Evolutionary conservation across 352 stramenopile genomes (phyloP).

Genomic region (Pythium sukuiense): DNA sequence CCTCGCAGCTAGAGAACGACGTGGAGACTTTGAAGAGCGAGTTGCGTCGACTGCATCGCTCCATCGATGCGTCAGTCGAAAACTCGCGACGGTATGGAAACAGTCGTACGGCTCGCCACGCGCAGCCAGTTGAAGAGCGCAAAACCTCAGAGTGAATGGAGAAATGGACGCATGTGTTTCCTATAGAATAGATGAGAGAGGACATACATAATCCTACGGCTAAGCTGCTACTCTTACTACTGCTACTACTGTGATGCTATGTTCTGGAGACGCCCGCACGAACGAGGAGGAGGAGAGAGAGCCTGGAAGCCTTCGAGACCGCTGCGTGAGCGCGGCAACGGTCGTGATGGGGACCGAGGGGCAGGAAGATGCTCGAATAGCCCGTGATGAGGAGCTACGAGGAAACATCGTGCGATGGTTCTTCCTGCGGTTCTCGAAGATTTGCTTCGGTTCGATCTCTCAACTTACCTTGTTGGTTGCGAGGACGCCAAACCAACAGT

Average conservation of each 20-base stretch:
- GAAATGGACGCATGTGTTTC: slow-evolving; percentile 5
- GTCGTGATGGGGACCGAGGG: slow-evolving; percentile 26
- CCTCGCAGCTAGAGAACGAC: slow-evolving; percentile 23
- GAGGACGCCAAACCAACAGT: background rate
- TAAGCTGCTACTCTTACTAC: background rate
- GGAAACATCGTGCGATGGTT: background rate
- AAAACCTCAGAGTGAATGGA: background rate
- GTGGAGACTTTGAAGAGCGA: slow-evolving; percentile 23
- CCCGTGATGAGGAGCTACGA: slow-evolving; percentile 27
- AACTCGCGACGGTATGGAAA: background rate
- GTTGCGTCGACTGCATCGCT: slow-evolving; percentile 24
- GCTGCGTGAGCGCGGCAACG: background rate
- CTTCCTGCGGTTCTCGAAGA: background rate
- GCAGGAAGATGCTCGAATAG: background rate
- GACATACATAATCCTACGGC: slow-evolving; percentile 2
- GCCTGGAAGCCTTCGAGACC: background rate
- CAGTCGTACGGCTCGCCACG: background rate
- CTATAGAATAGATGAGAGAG: slow-evolving; percentile 4
- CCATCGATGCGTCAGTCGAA: slow-evolving; percentile 22
- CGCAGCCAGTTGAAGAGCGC: background rate
- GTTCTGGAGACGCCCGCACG: background rate
- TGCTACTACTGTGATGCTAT: background rate
- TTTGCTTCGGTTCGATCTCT: background rate
- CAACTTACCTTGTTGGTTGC: background rate
- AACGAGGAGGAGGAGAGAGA: background rate